Conservation (phyloP, 495 filamentous ascomycete species). For the Amniculicola lignicola region DNA sequence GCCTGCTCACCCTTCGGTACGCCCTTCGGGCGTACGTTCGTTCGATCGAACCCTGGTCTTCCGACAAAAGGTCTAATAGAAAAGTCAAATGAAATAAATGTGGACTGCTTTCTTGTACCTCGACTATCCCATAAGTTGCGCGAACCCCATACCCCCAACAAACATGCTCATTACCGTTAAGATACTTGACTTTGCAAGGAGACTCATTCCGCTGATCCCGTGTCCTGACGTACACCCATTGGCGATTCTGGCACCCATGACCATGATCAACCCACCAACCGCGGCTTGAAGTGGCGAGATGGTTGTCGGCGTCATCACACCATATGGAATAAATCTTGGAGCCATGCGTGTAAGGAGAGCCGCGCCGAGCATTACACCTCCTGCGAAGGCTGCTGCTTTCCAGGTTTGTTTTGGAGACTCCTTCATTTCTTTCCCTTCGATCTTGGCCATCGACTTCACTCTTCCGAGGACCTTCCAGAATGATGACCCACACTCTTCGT, state of each 20-base stretch:
- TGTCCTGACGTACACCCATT: slow-evolving; percentile 29
- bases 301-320: background rate
- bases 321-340: too few species aligned
- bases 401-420: background rate
- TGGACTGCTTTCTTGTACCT: too few species aligned
- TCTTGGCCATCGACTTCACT: too few species aligned
- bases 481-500: slow-evolving; percentile 19
- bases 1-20: too few species aligned
- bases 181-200: slow-evolving; percentile 20
- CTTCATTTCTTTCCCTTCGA: background rate
- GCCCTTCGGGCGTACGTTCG: too few species aligned
- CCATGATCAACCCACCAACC: slow-evolving; percentile 20
- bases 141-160: slow-evolving; percentile 20
- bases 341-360: slow-evolving; percentile 10
- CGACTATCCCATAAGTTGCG: too few species aligned
- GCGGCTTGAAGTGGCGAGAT: slow-evolving; percentile 16
- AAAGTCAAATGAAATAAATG: too few species aligned
- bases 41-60: too few species aligned
- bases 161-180: slow-evolving; percentile 25
- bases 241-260: slow-evolving; percentile 22
- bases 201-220: slow-evolving; percentile 28
- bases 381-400: slow-evolving; percentile 14
- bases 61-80: too few species aligned
- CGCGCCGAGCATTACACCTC: slow-evolving; percentile 19
- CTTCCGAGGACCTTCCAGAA: slow-evolving; percentile 7